These are phyloP conservation scores for Westerdykella ornata DNA, from an alignment of 2,329 filamentous ascomycete genomes.

Conservation along the genomic window DNA sequence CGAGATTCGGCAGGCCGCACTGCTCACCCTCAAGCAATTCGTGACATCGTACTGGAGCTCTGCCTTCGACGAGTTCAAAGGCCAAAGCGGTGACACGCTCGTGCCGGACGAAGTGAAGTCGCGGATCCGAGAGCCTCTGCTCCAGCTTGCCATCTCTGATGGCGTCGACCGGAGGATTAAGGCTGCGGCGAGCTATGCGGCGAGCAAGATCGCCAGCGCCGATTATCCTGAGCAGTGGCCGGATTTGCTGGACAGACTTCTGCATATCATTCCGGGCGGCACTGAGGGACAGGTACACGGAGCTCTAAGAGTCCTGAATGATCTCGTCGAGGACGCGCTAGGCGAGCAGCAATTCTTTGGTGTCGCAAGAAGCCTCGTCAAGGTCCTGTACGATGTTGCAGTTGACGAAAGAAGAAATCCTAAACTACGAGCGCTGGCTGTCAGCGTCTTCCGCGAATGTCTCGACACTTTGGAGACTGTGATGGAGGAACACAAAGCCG, in stretches of 20 bases:
- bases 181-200: conserved; percentile 75
- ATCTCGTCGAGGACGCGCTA: conserved; percentile 88
- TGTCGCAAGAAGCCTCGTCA: conserved; percentile 78
- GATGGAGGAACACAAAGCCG: conserved; percentile 81
- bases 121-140: conserved; percentile 63
- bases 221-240: conserved; percentile 97
- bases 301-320: conserved; percentile 76
- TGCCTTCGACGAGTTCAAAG: conserved; percentile 63
- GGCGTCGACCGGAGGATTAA: conserved; percentile 78
- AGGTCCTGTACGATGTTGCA: conserved; percentile 74
- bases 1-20: conserved; percentile 73
- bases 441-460: conserved; percentile 83
- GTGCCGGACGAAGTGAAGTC: conserved; percentile 68
- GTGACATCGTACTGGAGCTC: conserved; percentile 79
- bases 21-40: conserved; percentile 74
- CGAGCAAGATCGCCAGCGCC: conserved; percentile 87
- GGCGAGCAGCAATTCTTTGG: conserved; percentile 93
- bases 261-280: conserved; percentile 69
- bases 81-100: conserved; percentile 48
- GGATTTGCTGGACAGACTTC: conserved; percentile 71
- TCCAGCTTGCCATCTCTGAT: conserved; percentile 70
- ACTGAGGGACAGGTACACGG: conserved; percentile 79
- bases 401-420: conserved; percentile 67
- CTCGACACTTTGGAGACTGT: conserved; percentile 97
- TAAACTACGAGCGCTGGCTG: conserved; percentile 72